Conservation (phyloP, 805 yeast species). For the Candida taoyuanica region DNA sequence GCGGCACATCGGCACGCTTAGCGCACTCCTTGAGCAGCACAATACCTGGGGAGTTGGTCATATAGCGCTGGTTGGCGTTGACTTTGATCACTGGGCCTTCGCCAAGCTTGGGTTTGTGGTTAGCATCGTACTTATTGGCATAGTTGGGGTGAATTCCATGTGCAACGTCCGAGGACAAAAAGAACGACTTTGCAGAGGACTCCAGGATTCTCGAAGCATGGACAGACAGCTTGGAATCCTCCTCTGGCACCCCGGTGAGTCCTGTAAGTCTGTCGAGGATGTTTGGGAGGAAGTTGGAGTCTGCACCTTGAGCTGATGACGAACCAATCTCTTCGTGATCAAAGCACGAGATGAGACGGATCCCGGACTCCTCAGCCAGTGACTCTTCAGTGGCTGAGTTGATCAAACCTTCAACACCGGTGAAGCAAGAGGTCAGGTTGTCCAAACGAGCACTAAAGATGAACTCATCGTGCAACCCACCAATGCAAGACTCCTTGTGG, state of each 20-base stretch:
- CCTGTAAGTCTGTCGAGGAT: conserved; percentile 63
- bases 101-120: conserved; percentile 78
- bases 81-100: conserved; percentile 89
- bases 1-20: conserved; percentile 61
- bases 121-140: conserved; percentile 63
- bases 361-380: conserved; percentile 47
- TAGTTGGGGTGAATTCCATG: conserved; percentile 97
- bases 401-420: conserved; percentile 69
- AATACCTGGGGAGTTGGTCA: conserved; percentile 89
- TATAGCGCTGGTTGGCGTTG: conserved; percentile 93
- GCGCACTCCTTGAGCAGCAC: conserved; percentile 74
- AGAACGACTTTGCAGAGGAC: conserved; percentile 71
- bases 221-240: conserved; percentile 27
- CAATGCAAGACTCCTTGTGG: conserved; percentile 75
- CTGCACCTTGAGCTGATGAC: conserved; percentile 93
- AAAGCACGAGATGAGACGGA: conserved; percentile 74
- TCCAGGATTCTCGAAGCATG: conserved; percentile 42
- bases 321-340: conserved; percentile 98
- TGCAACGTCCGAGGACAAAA: conserved; percentile 92
- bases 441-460: conserved; percentile 89
- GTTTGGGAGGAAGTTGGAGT: conserved; percentile 83
- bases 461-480: conserved; percentile 88
- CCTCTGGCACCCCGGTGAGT: conserved; percentile 30
- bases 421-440: conserved; percentile 81
- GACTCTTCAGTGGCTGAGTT: conserved; percentile 39